Evolutionary conservation across 1,284 basidiomycete genomes (phyloP), one percentile per base, ranked within the genome.

Genomic region (Blastosporella zonata): DNA sequence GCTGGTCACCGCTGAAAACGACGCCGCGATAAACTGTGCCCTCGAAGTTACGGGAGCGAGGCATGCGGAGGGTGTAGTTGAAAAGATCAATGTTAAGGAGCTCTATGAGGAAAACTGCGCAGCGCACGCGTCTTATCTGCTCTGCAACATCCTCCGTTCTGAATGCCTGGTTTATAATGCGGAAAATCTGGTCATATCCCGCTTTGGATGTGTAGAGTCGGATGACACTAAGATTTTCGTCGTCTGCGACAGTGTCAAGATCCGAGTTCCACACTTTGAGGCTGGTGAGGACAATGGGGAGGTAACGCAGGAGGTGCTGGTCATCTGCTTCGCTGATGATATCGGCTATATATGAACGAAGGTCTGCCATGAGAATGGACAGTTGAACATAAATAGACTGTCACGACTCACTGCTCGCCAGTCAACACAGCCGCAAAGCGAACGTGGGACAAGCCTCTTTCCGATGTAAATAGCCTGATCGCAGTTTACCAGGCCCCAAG

Each of bases 31-130:
- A 58, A 1, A 55, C 50, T 9, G 42, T 55, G 15, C 56, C 58
- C 20, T 54, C 50, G 21, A 55, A 58, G n/a, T 54, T 57, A 21
- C 37, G 21, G 10, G 38, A 43, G 28, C 34, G 45, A 8, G 53
- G 41, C n/a, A 17, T 27, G 8, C 49, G 41, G 35, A 54, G 47
- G 5, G 57, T 56, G 34, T 58, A 58, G 41, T 60, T 60, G 36
- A 56, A 60, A 6, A 60, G 45, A 53, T 60, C 58, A 34, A 60
- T 55, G 13, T 57, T 60, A 21, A 60, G 54, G 10, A 60, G 47
- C 47, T 60, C 58, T 22, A 60, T 54, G 3, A 60, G 55, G 35
- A 60, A 60, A 10, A 58, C 58, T 9, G 55, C 58, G 13, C 56
- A 55, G 10, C 57, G 55, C n/a, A 60, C 47, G 9, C 57, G 55